Conservation (phyloP, 176 grass and related monocot species). For the Thinopyrum elongatum region DNA sequence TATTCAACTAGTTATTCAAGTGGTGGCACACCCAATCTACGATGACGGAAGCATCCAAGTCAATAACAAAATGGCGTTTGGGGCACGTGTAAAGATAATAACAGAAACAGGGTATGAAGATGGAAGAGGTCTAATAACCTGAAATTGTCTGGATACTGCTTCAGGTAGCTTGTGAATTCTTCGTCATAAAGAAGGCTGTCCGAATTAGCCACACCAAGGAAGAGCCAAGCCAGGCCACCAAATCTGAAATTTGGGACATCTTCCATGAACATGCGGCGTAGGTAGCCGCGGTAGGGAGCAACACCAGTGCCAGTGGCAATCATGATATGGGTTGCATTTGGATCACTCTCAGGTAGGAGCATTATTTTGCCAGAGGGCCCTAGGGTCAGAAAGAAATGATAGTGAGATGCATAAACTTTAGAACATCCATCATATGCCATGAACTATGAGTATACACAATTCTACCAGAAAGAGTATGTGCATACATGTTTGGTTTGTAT, state of each 20-base stretch:
- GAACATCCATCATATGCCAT: neutral
- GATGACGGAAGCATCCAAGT: neutral
- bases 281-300: conserved; percentile 87
- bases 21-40: neutral
- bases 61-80: neutral
- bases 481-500: neutral
- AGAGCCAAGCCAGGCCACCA: conserved; percentile 90
- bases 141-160: conserved; percentile 73
- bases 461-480: neutral
- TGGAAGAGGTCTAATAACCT: conserved; percentile 37
- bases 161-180: conserved; percentile 78
- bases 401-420: conserved; percentile 6
- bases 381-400: conserved; percentile 30
- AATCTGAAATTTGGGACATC: conserved; percentile 76
- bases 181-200: conserved; percentile 89
- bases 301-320: conserved; percentile 93
- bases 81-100: neutral
- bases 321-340: conserved; percentile 93
- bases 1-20: neutral
- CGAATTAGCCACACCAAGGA: conserved; percentile 83
- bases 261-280: conserved; percentile 97
- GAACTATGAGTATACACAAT: neutral
- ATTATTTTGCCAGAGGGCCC: conserved; percentile 98
- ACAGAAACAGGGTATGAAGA: neutral
- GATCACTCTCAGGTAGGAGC: conserved; percentile 89